Evolutionary conservation across 176 grass and related monocot species (phyloP).

Genomic region (Carex pumila): DNA sequence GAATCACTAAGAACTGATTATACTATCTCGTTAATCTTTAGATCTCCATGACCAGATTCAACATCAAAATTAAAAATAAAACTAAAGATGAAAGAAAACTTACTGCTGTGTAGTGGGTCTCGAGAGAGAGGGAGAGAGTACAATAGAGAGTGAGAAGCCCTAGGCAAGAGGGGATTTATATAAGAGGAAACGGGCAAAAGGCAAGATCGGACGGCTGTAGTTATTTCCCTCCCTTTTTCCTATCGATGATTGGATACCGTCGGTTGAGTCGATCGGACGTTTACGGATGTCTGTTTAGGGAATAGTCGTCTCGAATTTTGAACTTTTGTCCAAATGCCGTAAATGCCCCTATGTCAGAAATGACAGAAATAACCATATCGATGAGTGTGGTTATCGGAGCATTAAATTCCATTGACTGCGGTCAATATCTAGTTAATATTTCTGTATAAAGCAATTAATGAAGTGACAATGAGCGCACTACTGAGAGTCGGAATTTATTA

Average conservation of each 20-base stretch:
- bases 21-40: neutral
- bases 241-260: conserved; percentile 14
- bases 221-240: conserved; percentile 46
- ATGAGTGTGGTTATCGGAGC: neutral
- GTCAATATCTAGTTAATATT: neutral
- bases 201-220: conserved; percentile 41
- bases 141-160: neutral
- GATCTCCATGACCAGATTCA: neutral
- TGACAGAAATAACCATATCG: neutral
- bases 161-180: conserved; percentile 30
- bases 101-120: conserved; percentile 22
- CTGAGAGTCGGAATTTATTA: neutral
- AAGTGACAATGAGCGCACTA: neutral
- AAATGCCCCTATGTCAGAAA: neutral
- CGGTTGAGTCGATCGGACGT: conserved; percentile 44
- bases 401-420: conserved; percentile 2
- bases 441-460: neutral
- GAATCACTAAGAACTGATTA: neutral
- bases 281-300: conserved; percentile 14
- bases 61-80: neutral
- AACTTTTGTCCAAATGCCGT: conserved; percentile 33
- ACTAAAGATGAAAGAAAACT: neutral
- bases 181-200: conserved; percentile 28
- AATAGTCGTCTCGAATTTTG: conserved; percentile 35
- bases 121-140: neutral